Conservation (phyloP, 257 asterid genomes). For the Petrea volubilis region DNA sequence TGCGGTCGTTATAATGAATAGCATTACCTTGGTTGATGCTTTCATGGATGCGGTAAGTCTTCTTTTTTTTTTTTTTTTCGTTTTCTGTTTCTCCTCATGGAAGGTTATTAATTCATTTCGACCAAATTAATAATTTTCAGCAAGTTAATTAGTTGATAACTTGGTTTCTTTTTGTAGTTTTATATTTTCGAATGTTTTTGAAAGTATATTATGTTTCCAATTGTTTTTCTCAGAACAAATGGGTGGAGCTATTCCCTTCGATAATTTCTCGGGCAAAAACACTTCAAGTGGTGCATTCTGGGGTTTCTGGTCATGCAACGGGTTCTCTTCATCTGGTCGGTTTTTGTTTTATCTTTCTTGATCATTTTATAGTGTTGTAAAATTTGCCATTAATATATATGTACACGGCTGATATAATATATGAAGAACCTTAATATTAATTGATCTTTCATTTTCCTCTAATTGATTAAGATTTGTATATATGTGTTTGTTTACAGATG, state of each 20-base stretch:
- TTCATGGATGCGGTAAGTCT: conserved; percentile 79
- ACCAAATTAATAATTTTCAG: no score
- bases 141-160: no score
- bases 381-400: no score
- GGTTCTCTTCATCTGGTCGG: conserved; percentile 89
- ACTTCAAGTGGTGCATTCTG: conserved; percentile 72
- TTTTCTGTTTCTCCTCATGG: no score
- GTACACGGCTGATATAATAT: no score
- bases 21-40: conserved; percentile 89
- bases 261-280: conserved; percentile 87
- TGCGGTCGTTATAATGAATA: conserved; percentile 85
- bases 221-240: conserved; percentile 54
- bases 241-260: conserved; percentile 93
- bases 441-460: no score
- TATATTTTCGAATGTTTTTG: no score
- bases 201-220: background rate
- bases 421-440: no score
- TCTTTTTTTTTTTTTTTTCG: background rate
- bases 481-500: conserved; percentile 49
- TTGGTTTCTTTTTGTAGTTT: no score
- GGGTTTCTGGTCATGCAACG: conserved; percentile 65
- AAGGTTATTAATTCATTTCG: no score
- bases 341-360: background rate
- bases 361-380: no score
- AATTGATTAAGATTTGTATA: no score